Evolutionary conservation across 108 stramenopile species (phyloP), one percentile per base, ranked within the genome.

Genomic region (Cyclotella choctawhatcheeana): DNA sequence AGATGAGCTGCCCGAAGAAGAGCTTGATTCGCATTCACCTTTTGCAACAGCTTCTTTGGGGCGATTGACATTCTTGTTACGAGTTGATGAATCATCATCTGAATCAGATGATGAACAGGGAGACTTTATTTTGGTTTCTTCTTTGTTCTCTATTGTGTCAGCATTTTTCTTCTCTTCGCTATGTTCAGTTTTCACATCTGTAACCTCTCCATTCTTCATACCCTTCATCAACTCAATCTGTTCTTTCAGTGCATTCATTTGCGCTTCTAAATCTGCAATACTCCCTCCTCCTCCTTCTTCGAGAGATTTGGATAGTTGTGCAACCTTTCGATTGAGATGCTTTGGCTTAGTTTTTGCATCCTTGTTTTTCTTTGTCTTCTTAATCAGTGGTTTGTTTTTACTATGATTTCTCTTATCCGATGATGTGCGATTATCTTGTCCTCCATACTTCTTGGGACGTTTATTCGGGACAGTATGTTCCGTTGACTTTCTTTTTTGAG

Each of bases 281-380:
- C 61, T 44, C 21, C 67, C 51, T 34, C 61, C 51, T 34, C 61
- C 67, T 53, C 76, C 79, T 13, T 71, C 76, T 24, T 67, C 47
- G 40, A 69, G 35, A 44, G 75, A 74, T 45, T 64, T 56, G 12
- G 80, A 64, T 22, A 81, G 63, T 26, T 85, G 80, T 33, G 88
- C 81, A 53, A 94, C 69, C 60, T 94, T 94, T 43, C 93, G 73
- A 55, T 90, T 86, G 52, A 94, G 68, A 78, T 94, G 93, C 65
- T 94, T 94, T 0, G 93, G 93, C 73, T 94, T 94, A 56, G 89
- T 88, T 30, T 76, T 35, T 56, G 88, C 84, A 1, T 32, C n/a
- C 7, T 76, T 69, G 6, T 35, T 45, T 7, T 74, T 17, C 31
- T 55, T 81, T 30, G 77, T 68, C 58, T 58, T 70, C 18, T 77